Evolutionary conservation across 805 yeast genomes (phyloP).

Genomic region (Schizosaccharomyces lindneri): DNA sequence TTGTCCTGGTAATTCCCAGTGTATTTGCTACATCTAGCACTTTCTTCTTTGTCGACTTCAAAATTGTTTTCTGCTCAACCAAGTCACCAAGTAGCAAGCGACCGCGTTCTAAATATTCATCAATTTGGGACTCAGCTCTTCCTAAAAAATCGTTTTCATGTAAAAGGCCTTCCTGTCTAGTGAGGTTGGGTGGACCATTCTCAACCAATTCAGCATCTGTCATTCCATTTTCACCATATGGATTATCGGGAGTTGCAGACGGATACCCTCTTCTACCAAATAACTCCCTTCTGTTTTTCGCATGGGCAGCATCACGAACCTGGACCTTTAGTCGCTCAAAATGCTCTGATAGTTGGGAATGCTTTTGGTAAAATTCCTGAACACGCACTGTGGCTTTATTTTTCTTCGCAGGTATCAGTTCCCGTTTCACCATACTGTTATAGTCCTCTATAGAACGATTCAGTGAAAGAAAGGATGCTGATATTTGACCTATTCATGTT

Average conservation of each 20-base stretch:
- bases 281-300: conserved; percentile 25
- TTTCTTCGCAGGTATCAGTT: conserved; percentile 26
- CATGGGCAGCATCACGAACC: conserved; percentile 29
- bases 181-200: conserved; percentile 13
- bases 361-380: conserved; percentile 24
- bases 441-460: conserved; percentile 54
- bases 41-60: conserved; percentile 34
- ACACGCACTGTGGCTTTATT: conserved; percentile 38
- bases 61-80: conserved; percentile 56
- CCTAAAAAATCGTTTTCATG: conserved; percentile 18
- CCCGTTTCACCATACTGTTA: conserved; percentile 32
- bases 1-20: conserved; percentile 64
- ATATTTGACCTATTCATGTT: conserved; percentile 25
- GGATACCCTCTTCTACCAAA: conserved; percentile 18
- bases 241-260: conserved; percentile 10
- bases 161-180: conserved; percentile 3
- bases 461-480: conserved; percentile 57
- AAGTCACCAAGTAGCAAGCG: conserved; percentile 62
- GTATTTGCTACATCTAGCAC: conserved; percentile 50
- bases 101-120: conserved; percentile 78
- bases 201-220: neutral
- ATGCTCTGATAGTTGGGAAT: conserved; percentile 21
- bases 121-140: conserved; percentile 59
- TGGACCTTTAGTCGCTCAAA: conserved; percentile 29
- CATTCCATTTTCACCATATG: neutral